Evolutionary conservation across 148 eudicot genomes (phyloP), one percentile per base, ranked within the genome.

Genomic region (Camellia sinensis): DNA sequence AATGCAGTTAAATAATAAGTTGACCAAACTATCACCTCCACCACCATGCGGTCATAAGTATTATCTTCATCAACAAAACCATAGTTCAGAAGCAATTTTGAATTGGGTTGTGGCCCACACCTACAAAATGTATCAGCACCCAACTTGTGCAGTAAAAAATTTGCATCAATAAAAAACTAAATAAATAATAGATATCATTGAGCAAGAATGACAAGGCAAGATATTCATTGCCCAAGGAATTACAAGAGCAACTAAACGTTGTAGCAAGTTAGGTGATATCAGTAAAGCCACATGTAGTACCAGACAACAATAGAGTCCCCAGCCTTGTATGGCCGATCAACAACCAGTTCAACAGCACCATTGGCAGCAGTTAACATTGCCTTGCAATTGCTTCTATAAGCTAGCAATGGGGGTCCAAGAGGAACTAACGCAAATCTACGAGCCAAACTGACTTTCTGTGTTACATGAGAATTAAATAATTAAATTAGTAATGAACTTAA

Each of bases 51-150:
- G 80, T 96, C 95, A 84, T 91, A 92, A n/a, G 97, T 84, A 82
- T 96, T 96, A 78, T 96, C 98, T 76, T 93, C 99, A 59, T 96
- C 99, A 77, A 96, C 98, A 81, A 93, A 93, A 75, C 99, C 99
- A 84, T 96, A 96, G 80, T 96, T 96, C 37, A 96, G 85, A 76
- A 96, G 95, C 86, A 96, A 86, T 84, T 88, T 96, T 73, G 99
- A 93, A 84, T 96, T 96, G 66, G 99, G 97, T 81, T 96, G 99
- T 40, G 99, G 99, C 43, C 99, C 99, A 85, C 99, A 96, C 99
- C 99, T 95, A 73, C 79, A 84, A 48, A 29, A 83, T 66, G 22
- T 53, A 60, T 59, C 74, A 82, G 52, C 64, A 2, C 61, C 69
- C 17, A 64, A 40, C 50, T 3, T 74, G 44, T 53, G 11, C 7